These are phyloP conservation scores for Saccharomycopsis fermentans DNA, from an alignment of 805 yeast species.

Conservation along the genomic window DNA sequence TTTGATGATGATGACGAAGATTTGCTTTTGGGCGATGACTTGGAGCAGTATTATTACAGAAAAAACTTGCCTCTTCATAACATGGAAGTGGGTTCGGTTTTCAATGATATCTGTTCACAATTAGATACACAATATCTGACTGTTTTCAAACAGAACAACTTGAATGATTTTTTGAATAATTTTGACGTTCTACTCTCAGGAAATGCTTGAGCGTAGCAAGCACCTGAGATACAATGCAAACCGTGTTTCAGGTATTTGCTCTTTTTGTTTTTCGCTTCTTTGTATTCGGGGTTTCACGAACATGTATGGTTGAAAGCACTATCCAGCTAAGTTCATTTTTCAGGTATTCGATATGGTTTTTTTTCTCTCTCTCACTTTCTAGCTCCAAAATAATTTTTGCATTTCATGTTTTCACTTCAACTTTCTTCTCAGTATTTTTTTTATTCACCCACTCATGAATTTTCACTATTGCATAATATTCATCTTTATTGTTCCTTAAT, in stretches of 20 bases:
- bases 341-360: background rate
- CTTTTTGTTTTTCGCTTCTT: no score
- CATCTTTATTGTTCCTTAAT: background rate
- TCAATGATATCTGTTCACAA: background rate
- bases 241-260: background rate
- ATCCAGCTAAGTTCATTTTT: background rate
- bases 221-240: no score
- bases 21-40: conserved; percentile 15
- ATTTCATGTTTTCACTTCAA: background rate
- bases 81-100: background rate
- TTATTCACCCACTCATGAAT: no score
- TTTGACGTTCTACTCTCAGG: background rate
- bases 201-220: background rate
- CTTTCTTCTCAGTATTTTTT: no score
- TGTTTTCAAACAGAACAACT: background rate
- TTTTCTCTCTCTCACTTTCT: background rate
- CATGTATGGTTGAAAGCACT: no score
- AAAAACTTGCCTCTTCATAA: background rate
- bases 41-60: conserved; percentile 14
- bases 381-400: background rate
- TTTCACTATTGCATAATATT: background rate
- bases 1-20: conserved; percentile 2
- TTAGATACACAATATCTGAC: background rate
- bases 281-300: no score
- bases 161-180: background rate